Evolutionary conservation across 169 alveolate species (phyloP).

Genomic region (Plasmodium gallinaceum): DNA sequence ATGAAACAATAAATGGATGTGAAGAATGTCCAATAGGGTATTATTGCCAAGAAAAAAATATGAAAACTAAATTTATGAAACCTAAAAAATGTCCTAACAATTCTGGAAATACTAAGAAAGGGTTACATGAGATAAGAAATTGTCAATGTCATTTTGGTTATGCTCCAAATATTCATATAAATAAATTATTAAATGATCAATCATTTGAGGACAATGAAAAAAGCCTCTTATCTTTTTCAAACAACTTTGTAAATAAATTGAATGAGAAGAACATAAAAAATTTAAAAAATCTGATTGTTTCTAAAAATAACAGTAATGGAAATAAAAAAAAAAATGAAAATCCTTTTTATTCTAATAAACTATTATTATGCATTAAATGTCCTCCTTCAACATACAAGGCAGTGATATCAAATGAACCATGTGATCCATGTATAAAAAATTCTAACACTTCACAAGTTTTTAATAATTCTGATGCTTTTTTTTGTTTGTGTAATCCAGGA

Average conservation of each 20-base stretch:
- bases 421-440: conserved; percentile 84
- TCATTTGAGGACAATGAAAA: not conserved
- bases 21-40: conserved; percentile 86
- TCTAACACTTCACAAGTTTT: conserved; percentile 77
- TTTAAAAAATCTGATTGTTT: not conserved
- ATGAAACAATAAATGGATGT: conserved; percentile 26
- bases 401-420: conserved; percentile 84
- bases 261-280: conserved; percentile 8
- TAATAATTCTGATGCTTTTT: conserved; percentile 83
- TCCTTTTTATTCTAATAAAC: not conserved
- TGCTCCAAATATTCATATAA: conserved; percentile 22
- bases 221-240: not conserved
- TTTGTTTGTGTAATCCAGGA: conserved; percentile 88
- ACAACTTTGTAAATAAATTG: conserved; percentile 25
- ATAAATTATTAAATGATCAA: not conserved
- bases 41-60: conserved; percentile 83
- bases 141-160: conserved; percentile 84
- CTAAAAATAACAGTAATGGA: not conserved
- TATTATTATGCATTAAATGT: conserved; percentile 79
- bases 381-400: conserved; percentile 84
- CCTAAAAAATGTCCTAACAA: conserved; percentile 82
- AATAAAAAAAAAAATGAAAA: conserved; percentile 10
- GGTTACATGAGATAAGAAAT: conserved; percentile 72
- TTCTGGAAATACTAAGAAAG: conserved; percentile 69
- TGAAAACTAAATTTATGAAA: conserved; percentile 28